Evolutionary conservation across 2,329 filamentous ascomycete species (phyloP), one percentile per base, ranked within the genome.

Genomic region (Exophiala viscosa): DNA sequence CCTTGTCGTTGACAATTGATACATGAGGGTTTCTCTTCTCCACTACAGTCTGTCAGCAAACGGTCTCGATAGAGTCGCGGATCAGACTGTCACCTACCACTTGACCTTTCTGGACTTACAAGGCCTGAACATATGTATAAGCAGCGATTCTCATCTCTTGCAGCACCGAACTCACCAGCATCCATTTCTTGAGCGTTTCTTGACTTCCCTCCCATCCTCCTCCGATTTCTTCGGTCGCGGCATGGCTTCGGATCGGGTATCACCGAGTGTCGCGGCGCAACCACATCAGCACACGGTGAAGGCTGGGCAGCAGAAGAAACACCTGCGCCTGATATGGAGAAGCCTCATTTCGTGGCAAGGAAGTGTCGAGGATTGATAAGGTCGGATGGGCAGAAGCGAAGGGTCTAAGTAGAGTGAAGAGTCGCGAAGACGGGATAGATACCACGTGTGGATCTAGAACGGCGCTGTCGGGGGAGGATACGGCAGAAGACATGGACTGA

Each of bases 51-150:
- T 42, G 56, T 56, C 50, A 56, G 50, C 50, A 56, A 38, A 14
- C 8, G 20, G 9, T 20, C 3, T 11, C 34, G 20, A 3, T 34
- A 32, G 14, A n/a, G 20, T n/a, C 18, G 13, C 36, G 43, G 46
- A 33, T 14, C 20, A 45, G 20, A 28, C 39, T 15, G 11, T 14
- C 31, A 58, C 63, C 65, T 73, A 79, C 77, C 88, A 92, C 75
- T 91, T 91, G 58, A 88, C 81, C 69, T 88, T 92, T 55, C 86
- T 80, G 58, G 80, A 80, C 73, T 91, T 91, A 73, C 88, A 91
- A 10, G 86, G 86, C 85, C 86, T 89, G 56, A 9, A 23, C 14
- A 44, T 35, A 38, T 45, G 35, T 47, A 43, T 54, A 11, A 52
- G 52, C 33, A 18, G 54, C 62, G n/a, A 17, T 35, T 34, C 36